Percentiles rank a stretch among this genome's conserved stretches.
These are phyloP conservation scores for Corymbia citriodora DNA, from an alignment of 441 rosid genomes.

Conservation along the genomic window DNA sequence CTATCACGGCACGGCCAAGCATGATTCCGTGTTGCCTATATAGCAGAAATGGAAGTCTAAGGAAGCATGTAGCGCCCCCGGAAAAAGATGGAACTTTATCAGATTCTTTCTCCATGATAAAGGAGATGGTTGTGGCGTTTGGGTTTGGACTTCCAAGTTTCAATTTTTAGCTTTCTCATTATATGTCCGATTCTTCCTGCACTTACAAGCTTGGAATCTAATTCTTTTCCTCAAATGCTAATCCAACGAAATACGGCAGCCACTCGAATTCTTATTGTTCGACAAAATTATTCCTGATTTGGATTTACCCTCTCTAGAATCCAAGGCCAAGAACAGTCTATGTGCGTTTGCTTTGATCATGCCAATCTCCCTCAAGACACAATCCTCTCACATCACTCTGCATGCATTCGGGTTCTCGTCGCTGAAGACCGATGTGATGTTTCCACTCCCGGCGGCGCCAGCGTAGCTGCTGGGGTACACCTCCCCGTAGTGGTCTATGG, in stretches of 20 bases:
- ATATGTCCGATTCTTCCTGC: slow-evolving; percentile 29
- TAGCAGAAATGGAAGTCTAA: background rate
- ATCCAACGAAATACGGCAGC: slow-evolving; percentile 14
- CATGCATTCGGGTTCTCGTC: slow-evolving; percentile 82
- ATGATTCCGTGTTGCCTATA: background rate
- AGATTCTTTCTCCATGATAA: background rate
- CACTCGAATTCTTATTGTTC: background rate
- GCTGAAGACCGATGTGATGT: slow-evolving; percentile 59
- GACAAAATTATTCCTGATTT: background rate
- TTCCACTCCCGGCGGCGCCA: slow-evolving; percentile 23
- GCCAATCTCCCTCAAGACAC: background rate
- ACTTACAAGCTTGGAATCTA: slow-evolving; percentile 40
- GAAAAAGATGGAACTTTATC: background rate
- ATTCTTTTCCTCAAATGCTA: slow-evolving; percentile 31
- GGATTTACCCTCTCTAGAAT: background rate
- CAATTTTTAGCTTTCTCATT: background rate
- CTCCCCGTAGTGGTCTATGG: slow-evolving; percentile 28
- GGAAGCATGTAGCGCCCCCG: background rate
- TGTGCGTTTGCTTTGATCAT: background rate
- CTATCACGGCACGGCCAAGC: background rate
- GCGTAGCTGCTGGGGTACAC: slow-evolving; percentile 15
- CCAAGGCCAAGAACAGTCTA: background rate
- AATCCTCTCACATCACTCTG: slow-evolving; percentile 28
- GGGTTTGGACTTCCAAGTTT: background rate
- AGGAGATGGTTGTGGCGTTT: background rate